Percentiles rank a stretch among this genome's conserved stretches.
phyloP scores from a whole-genome alignment of 306 rosid species.

The Cyamopsis tetragonoloba region DNA sequence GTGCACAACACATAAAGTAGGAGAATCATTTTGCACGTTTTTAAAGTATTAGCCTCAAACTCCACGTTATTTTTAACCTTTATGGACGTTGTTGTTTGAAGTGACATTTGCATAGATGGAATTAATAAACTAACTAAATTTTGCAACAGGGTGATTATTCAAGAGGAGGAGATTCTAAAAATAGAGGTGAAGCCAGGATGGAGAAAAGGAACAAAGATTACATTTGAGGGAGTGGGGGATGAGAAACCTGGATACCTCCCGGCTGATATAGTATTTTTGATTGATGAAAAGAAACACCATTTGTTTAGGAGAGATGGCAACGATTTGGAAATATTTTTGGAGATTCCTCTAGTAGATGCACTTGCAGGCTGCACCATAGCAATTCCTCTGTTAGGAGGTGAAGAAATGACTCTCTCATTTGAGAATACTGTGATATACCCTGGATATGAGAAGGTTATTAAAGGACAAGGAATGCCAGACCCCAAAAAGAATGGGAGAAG shows the following conservation, averaged over 20 bases:
- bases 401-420: conserved; percentile 50
- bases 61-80: too few species aligned
- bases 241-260: conserved; percentile 95
- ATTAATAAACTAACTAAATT: conserved; percentile 21
- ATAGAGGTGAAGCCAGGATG: conserved; percentile 86
- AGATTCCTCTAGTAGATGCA: conserved; percentile 68
- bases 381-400: conserved; percentile 77
- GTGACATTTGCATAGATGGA: background rate
- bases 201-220: conserved; percentile 79
- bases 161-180: conserved; percentile 60
- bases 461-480: conserved; percentile 84
- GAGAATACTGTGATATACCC: conserved; percentile 60
- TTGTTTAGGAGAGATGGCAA: conserved; percentile 60
- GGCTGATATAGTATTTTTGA: conserved; percentile 61
- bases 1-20: too few species aligned
- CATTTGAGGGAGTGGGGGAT: conserved; percentile 84
- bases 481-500: conserved; percentile 43
- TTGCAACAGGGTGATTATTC: conserved; percentile 55
- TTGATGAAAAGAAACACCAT: conserved; percentile 69
- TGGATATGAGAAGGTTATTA: conserved; percentile 61
- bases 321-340: conserved; percentile 63
- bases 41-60: too few species aligned
- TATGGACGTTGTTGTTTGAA: background rate
- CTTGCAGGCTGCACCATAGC: conserved; percentile 75
- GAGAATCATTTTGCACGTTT: too few species aligned